Evolutionary conservation across 139 green algal genomes (phyloP), one percentile per base, ranked within the genome.

Genomic region (Chlorella sp.): DNA sequence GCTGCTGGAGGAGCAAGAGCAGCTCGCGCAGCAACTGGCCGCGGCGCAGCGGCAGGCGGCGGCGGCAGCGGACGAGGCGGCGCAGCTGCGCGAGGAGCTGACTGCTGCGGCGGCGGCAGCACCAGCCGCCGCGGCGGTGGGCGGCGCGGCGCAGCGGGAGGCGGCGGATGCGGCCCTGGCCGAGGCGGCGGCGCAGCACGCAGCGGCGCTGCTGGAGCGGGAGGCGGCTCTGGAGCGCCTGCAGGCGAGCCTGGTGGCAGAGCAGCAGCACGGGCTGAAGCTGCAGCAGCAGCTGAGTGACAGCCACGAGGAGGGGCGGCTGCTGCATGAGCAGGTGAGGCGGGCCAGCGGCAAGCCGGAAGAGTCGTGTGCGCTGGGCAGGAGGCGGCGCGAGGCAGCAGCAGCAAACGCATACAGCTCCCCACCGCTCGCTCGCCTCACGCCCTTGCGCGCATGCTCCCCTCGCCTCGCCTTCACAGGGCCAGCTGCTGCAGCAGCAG

Each of bases 1-100:
- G 6, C 60, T 75, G 69, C 69, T 67, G 53, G 51, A 75, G 69
- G 69, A 75, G 69, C 51, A 55, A 17, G 51, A 75, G 53, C 53
- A 75, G 40, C 69, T 75, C 38, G 36, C 35, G n/a, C 3, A 53
- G 2, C 69, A 66, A 53, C 53, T 75, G 69, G 53, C 51, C 11
- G 51, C 41, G 17, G 69, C 69, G 2, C 69, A 67, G 51, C 33
- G 25, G 5, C 25, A 7, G 51, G 2, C 23, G 68, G 51, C 51
- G 51, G 51, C 68, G 21, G 68, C 68, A 0, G 23, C 35, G 19
- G 67, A 23, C 35, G 15, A 61, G 33, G 67, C 38, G 31, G 45
- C 11, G 7, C 29, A 6, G 9, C 42, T 59, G 29, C 65, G n/a
- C 12, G 43, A 58, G 45, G 43, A 60, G 65, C 43, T 72, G 65